Conservation (phyloP, 192 early-diverging fungal species). For the Allomyces arbusculus region DNA sequence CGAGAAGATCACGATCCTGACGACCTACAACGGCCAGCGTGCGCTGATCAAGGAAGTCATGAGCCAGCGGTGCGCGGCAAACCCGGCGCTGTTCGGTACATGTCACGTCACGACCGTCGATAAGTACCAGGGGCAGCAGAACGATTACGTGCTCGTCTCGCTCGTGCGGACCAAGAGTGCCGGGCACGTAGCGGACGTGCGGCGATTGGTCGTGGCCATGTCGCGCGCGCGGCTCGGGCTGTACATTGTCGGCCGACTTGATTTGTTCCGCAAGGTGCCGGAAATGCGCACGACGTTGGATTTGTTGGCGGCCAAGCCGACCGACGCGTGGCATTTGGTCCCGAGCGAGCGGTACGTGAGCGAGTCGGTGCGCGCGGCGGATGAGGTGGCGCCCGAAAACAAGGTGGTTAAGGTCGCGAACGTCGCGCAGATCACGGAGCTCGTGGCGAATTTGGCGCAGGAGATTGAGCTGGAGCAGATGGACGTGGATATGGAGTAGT, state of each 20-base stretch:
- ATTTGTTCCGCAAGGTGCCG: slow-evolving; percentile 56
- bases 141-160: slow-evolving; percentile 82
- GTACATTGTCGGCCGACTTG: slow-evolving; percentile 65
- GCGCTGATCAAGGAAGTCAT: slow-evolving; percentile 82
- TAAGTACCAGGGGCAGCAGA: slow-evolving; percentile 88
- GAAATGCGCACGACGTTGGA: slow-evolving; percentile 58
- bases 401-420: background rate
- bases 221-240: slow-evolving; percentile 84
- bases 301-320: slow-evolving; percentile 37
- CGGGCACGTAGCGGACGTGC: slow-evolving; percentile 80
- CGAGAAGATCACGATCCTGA: slow-evolving; percentile 75
- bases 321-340: slow-evolving; percentile 29
- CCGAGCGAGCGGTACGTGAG: slow-evolving; percentile 19
- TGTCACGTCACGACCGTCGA: slow-evolving; percentile 76
- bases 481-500: background rate
- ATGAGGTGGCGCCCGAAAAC: slow-evolving; percentile 1
- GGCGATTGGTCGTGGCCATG: slow-evolving; percentile 80
- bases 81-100: slow-evolving; percentile 65
- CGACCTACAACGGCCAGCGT: slow-evolving; percentile 94
- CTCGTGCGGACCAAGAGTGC: slow-evolving; percentile 76
- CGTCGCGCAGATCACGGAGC: background rate
- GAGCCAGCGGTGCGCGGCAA: slow-evolving; percentile 62
- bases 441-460: background rate
- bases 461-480: slow-evolving; percentile 3
- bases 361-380: slow-evolving; percentile 2